phyloP scores from a whole-genome alignment of 1,139 yeast species.

The Tardiomyces blankii region DNA sequence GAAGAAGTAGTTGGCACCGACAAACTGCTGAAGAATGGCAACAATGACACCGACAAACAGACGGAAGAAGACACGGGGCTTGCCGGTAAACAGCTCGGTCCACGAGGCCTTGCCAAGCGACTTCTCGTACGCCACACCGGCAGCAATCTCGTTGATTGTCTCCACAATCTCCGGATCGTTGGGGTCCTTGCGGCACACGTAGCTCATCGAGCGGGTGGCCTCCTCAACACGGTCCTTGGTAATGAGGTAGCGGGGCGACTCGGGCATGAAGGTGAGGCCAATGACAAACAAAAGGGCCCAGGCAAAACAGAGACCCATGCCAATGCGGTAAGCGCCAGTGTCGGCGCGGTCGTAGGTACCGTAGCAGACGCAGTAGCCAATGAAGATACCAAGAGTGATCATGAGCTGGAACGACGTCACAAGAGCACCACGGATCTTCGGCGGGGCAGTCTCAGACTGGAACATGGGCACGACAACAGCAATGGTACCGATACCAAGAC shows the following conservation, averaged over 20 bases:
- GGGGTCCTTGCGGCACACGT: conserved; percentile 47
- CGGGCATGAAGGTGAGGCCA: conserved; percentile 65
- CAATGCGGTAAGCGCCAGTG: conserved; percentile 55
- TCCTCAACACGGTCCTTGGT: conserved; percentile 42
- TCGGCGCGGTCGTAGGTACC: conserved; percentile 41
- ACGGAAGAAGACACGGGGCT: conserved; percentile 57
- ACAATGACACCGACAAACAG: conserved; percentile 52
- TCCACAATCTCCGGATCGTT: conserved; percentile 48
- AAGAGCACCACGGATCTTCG: conserved; percentile 43
- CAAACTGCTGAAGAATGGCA: conserved; percentile 64
- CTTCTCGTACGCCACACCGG: conserved; percentile 53
- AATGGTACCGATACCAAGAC: conserved; percentile 53
- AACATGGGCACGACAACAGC: conserved; percentile 56
- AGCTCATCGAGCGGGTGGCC: conserved; percentile 52
- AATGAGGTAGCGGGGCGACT: conserved; percentile 65
- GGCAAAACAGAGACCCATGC: conserved; percentile 38
- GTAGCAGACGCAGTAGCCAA: conserved; percentile 20
- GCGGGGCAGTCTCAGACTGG: conserved; percentile 53
- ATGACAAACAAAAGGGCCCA: conserved; percentile 32
- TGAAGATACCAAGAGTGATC: conserved; percentile 44
- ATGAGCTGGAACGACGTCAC: conserved; percentile 47
- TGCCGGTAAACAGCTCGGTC: conserved; percentile 53
- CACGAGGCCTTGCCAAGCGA: conserved; percentile 59
- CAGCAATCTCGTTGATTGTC: conserved; percentile 48
- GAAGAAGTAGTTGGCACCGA: conserved; percentile 76